Percentiles rank a stretch among this genome's conserved stretches.
These are phyloP conservation scores for Begonia peltatifolia DNA, from an alignment of 306 rosid genomes.

Conservation along the genomic window DNA sequence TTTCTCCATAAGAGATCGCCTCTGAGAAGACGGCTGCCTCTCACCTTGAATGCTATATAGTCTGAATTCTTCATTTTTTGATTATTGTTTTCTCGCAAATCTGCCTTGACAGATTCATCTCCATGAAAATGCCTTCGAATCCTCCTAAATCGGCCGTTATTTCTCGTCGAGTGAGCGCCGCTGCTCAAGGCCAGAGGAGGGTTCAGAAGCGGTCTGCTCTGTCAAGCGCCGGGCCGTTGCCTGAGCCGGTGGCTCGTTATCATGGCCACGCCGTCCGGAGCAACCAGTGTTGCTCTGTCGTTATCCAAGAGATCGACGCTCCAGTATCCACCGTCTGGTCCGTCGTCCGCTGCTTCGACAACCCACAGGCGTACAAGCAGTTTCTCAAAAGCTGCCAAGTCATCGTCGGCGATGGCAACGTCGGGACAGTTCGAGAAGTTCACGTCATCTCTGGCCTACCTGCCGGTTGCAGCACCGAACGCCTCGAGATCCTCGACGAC, in stretches of 20 bases:
- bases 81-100: no score
- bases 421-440: conserved; percentile 78
- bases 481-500: conserved; percentile 88
- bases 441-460: conserved; percentile 85
- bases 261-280: conserved; percentile 37
- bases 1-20: no score
- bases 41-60: no score
- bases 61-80: no score
- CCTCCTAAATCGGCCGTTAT: conserved; percentile 8
- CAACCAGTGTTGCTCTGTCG: conserved; percentile 80
- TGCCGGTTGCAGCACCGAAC: conserved; percentile 72
- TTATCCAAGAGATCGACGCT: conserved; percentile 64
- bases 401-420: conserved; percentile 70
- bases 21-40: no score
- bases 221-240: conserved; percentile 8
- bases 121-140: conserved; percentile 12
- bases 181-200: background rate
- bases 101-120: background rate
- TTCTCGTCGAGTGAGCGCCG: background rate
- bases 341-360: conserved; percentile 88
- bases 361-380: conserved; percentile 86
- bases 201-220: background rate
- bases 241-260: conserved; percentile 45
- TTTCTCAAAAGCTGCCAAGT: conserved; percentile 89
- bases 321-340: conserved; percentile 82